Conservation (phyloP, 352 stramenopile species). For the Phytophthora pisi region DNA sequence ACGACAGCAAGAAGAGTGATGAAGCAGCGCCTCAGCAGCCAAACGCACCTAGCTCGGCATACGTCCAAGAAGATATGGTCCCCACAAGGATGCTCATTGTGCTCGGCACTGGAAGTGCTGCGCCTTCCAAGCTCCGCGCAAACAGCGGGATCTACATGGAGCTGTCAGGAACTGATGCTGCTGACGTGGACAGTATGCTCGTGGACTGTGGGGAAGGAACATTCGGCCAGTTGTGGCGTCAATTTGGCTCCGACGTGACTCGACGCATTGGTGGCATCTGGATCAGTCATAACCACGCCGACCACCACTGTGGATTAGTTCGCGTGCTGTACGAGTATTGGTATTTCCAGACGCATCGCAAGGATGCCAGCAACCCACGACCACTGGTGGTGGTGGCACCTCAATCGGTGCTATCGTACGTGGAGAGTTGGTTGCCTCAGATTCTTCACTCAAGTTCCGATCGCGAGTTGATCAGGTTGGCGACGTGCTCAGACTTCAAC, state of each 20-base stretch:
- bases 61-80: background rate
- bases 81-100: conserved; percentile 77
- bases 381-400: conserved; percentile 56
- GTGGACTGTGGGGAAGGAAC: conserved; percentile 96
- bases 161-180: conserved; percentile 30
- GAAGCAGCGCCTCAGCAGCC: background rate
- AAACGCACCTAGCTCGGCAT: background rate
- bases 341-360: conserved; percentile 27
- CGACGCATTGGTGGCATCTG: conserved; percentile 80
- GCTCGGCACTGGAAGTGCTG: conserved; percentile 95
- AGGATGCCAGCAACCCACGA: background rate
- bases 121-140: conserved; percentile 97
- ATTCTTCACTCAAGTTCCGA: conserved; percentile 11
- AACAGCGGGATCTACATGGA: conserved; percentile 94
- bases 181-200: conserved; percentile 65
- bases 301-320: conserved; percentile 97
- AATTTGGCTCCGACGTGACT: conserved; percentile 47
- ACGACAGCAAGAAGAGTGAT: background rate
- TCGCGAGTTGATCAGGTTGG: conserved; percentile 40
- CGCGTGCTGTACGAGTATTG: conserved; percentile 83
- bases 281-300: conserved; percentile 97
- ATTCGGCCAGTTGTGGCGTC: conserved; percentile 89
- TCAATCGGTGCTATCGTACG: conserved; percentile 62
- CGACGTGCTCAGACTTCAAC: conserved; percentile 66
- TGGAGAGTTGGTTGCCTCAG: conserved; percentile 50